Evolutionary conservation across 331 rosid species (phyloP), one percentile per base, ranked within the genome.

Genomic region (Acacia concinna): DNA sequence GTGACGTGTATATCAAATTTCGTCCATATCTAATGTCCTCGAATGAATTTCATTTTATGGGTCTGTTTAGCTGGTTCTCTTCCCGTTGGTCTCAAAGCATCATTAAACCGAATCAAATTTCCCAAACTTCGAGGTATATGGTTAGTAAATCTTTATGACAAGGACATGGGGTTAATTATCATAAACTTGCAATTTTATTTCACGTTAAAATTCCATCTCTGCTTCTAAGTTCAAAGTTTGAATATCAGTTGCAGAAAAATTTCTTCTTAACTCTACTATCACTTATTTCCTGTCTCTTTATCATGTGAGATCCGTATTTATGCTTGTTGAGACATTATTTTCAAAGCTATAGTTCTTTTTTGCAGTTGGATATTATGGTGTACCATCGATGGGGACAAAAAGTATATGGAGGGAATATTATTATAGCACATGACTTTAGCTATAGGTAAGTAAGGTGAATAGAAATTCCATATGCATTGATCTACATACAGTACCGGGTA

Each of bases 1-100:
- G 89, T 90, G 90, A 76, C 88, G 79, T 71, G 18, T 12, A 73
- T 49, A 67, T 73, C 68, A 64, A 82, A 38, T 54, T 84, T 82
- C 78, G 71, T 72, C 79, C 77, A 73, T 81, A 82, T 86, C 83
- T 79, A 43, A 38, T 71, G 60, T 75, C 76, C 69, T 78, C 69
- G 28, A 34, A 54, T 77, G 77, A 68, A 82, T 78, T 46, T 59
- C 35, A 78, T 75, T 66, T 4, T 66, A 78, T 78, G 83, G 81
- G 64, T 71, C 34, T 74, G n/a, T 77, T 34, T 62, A 81, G 83
- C 65, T 60, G 80, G 73, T 57, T 74, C 87, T 80, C 83, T 85
- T 78, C 87, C 35, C 18, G 79, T 69, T 84, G 35, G 49, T 27
- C 30, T 49, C 63, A 81, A 80, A 87, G 72, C 74, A 65, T 37